Evolutionary conservation across 306 rosid species (phyloP).

Genomic region (Mimosa bimucronata): DNA sequence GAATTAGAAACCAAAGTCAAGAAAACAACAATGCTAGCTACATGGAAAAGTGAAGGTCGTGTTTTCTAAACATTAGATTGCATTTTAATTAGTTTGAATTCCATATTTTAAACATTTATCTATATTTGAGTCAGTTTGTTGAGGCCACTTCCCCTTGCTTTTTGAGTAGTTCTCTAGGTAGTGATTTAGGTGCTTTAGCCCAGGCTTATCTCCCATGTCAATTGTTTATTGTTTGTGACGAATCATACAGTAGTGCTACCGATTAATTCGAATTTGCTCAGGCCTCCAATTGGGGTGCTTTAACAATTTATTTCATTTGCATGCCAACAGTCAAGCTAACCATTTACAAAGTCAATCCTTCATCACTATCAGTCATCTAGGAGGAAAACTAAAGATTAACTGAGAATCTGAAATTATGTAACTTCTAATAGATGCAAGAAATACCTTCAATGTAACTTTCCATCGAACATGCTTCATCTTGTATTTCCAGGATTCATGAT

Average conservation of each 20-base stretch:
- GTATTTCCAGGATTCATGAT: conserved; percentile 90
- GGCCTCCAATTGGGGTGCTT: not conserved
- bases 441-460: conserved; percentile 86
- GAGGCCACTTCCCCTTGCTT: not conserved
- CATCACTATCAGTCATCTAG: conserved; percentile 22
- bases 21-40: not conserved
- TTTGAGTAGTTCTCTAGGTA: not conserved
- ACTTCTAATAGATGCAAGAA: conserved; percentile 33
- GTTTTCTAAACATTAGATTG: not conserved
- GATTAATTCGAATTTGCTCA: not conserved
- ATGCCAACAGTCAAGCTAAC: conserved; percentile 17
- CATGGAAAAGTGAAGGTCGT: not conserved
- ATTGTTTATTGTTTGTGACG: not conserved
- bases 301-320: not conserved
- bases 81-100: not conserved
- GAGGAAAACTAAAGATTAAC: conserved; percentile 20
- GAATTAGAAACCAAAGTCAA: not conserved
- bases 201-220: not conserved
- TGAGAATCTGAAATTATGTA: conserved; percentile 12
- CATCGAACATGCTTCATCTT: conserved; percentile 77
- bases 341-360: not conserved
- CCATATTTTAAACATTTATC: not conserved
- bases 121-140: not conserved
- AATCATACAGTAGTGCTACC: not conserved
- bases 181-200: not conserved